Conservation (phyloP, 2,329 filamentous ascomycete species). For the Fusarium protoensiforme region DNA sequence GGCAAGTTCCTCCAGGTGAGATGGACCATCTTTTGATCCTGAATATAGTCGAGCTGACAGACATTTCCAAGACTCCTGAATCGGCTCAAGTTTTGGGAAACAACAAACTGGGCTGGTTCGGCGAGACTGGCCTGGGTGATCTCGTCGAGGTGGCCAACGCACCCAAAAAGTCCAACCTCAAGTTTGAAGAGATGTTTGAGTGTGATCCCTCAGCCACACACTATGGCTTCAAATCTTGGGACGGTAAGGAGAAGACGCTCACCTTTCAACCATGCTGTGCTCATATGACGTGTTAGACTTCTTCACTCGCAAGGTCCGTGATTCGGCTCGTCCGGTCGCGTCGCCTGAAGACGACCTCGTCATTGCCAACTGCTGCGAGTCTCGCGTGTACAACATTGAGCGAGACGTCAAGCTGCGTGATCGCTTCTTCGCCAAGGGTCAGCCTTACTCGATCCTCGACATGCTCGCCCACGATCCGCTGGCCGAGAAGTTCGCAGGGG, state of each 20-base stretch:
- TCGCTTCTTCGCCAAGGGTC: slow-evolving; percentile 75
- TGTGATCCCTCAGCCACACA: slow-evolving; percentile 66
- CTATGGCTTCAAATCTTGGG: slow-evolving; percentile 75
- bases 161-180: slow-evolving; percentile 53
- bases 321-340: slow-evolving; percentile 67
- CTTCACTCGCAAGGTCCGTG: slow-evolving; percentile 70
- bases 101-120: slow-evolving; percentile 65
- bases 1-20: slow-evolving; percentile 62
- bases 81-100: slow-evolving; percentile 63
- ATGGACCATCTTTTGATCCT: background rate
- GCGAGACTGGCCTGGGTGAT: slow-evolving; percentile 58
- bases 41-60: background rate
- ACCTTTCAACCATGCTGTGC: background rate
- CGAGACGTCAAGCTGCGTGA: slow-evolving; percentile 65
- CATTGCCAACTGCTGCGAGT: slow-evolving; percentile 75
- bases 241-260: slow-evolving; percentile 52
- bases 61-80: slow-evolving; percentile 54
- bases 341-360: slow-evolving; percentile 62
- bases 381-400: slow-evolving; percentile 64
- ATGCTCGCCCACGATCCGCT: slow-evolving; percentile 70
- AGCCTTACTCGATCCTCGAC: slow-evolving; percentile 73
- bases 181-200: slow-evolving; percentile 69
- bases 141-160: slow-evolving; percentile 64
- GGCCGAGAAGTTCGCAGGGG: slow-evolving; percentile 66
- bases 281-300: slow-evolving; percentile 56